Conservation (phyloP, 768 basidiomycete genomes). For the Boletus sp. region DNA sequence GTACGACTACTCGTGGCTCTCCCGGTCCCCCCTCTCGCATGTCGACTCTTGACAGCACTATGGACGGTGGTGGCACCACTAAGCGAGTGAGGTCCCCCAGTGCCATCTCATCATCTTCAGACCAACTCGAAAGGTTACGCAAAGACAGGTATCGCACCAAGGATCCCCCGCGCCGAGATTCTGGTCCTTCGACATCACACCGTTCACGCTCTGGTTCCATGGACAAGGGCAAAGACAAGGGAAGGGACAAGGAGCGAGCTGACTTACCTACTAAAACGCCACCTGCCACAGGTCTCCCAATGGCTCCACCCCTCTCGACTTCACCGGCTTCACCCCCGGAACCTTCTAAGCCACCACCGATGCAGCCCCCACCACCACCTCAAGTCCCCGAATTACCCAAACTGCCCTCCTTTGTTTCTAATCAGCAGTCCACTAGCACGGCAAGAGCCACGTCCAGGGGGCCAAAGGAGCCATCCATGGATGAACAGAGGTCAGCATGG, state of each 20-base stretch:
- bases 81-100: slow-evolving; percentile 24
- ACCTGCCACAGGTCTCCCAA: background rate
- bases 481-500: slow-evolving; percentile 40
- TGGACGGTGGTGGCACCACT: slow-evolving; percentile 4
- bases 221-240: slow-evolving; percentile 6
- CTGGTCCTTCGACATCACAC: slow-evolving; percentile 1
- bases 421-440: slow-evolving; percentile 6
- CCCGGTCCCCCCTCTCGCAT: slow-evolving; percentile 14
- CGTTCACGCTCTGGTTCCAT: slow-evolving; percentile 14
- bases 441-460: slow-evolving; percentile 1
- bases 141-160: slow-evolving; percentile 11
- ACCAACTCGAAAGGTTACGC: slow-evolving; percentile 23
- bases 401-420: slow-evolving; percentile 18
- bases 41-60: slow-evolving; percentile 9
- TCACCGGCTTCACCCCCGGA: slow-evolving; percentile 8
- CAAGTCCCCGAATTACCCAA: slow-evolving; percentile 18
- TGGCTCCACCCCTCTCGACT: background rate
- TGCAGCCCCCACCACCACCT: slow-evolving; percentile 21
- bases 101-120: slow-evolving; percentile 25
- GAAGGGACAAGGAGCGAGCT: slow-evolving; percentile 1
- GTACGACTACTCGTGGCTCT: slow-evolving; percentile 12
- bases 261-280: background rate
- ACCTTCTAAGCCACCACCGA: slow-evolving; percentile 13
- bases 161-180: slow-evolving; percentile 8
- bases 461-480: slow-evolving; percentile 28